A percentile compares a stretch with the other conserved stretches of the same genome.
These are phyloP conservation scores for Wickerhamiella infanticola DNA, from an alignment of 1,139 yeast genomes.

Conservation along the genomic window DNA sequence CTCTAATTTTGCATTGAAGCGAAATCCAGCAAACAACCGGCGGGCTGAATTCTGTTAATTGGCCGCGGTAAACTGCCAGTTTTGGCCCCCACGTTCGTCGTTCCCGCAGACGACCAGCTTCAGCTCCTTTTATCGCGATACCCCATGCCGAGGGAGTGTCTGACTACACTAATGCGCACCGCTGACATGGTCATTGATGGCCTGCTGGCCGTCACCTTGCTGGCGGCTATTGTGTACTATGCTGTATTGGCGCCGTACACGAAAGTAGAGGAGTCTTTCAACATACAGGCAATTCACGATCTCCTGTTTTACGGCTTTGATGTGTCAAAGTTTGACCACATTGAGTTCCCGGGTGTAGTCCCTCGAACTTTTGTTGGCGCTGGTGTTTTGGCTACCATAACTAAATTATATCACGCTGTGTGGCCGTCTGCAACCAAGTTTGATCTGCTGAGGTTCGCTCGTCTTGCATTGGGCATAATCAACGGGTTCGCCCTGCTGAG, in stretches of 20 bases:
- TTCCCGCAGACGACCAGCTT: too few species aligned
- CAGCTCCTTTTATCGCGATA: too few species aligned
- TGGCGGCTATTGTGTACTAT: constrained; percentile 22
- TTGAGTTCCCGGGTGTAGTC: constrained; percentile 71
- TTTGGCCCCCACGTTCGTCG: too few species aligned
- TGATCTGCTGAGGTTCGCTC: constrained; percentile 29
- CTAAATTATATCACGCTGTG: constrained; percentile 23
- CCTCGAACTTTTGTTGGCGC: constrained; percentile 79
- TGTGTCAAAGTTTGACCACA: constrained; percentile 46
- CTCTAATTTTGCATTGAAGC: too few species aligned
- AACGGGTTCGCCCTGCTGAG: constrained; percentile 20
- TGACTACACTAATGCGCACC: background rate
- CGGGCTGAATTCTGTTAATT: too few species aligned
- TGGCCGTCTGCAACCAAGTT: constrained; percentile 20
- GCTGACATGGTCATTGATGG: background rate
- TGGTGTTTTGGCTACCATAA: constrained; percentile 34
- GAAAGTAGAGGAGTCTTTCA: constrained; percentile 90
- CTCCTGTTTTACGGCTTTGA: constrained; percentile 46
- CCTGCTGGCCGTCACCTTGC: constrained; percentile 13
- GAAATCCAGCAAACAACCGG: too few species aligned
- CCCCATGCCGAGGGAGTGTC: too few species aligned
- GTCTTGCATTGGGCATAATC: constrained; percentile 22
- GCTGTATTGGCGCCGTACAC: constrained; percentile 57
- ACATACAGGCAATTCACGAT: constrained; percentile 80
- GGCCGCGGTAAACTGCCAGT: too few species aligned